These are phyloP conservation scores for Ogataea methylovora DNA, from an alignment of 805 yeast species.

Conservation along the genomic window DNA sequence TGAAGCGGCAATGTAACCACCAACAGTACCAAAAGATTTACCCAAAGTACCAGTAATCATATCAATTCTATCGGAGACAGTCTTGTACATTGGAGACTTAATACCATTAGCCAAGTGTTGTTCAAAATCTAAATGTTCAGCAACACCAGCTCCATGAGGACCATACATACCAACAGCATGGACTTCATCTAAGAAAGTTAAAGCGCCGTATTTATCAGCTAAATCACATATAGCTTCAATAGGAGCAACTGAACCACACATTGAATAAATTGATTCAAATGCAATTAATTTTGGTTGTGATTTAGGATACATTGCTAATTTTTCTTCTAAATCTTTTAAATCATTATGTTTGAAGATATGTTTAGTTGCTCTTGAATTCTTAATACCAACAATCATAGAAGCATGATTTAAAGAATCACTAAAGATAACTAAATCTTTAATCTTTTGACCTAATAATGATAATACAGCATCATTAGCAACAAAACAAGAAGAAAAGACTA, in stretches of 20 bases:
- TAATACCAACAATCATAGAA: slow-evolving; percentile 94
- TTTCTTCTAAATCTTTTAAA: slow-evolving; percentile 71
- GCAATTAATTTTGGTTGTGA: slow-evolving; percentile 93
- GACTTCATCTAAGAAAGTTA: slow-evolving; percentile 95
- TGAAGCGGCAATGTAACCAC: slow-evolving; percentile 94
- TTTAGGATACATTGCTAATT: slow-evolving; percentile 72
- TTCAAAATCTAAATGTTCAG: slow-evolving; percentile 90
- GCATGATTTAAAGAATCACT: slow-evolving; percentile 95
- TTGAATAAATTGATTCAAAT: slow-evolving; percentile 93
- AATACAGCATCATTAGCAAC: slow-evolving; percentile 96
- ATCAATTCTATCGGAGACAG: slow-evolving; percentile 85
- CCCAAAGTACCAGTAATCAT: slow-evolving; percentile 97
- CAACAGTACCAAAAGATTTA: slow-evolving; percentile 94
- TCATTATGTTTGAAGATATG: slow-evolving; percentile 91
- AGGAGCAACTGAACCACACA: slow-evolving; percentile 97
- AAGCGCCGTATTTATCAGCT: slow-evolving; percentile 96
- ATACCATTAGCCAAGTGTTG: slow-evolving; percentile 67
- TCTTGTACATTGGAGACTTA: slow-evolving; percentile 40
- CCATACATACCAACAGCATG: slow-evolving; percentile 99
- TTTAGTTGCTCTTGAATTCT: slow-evolving; percentile 81
- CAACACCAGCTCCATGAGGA: slow-evolving; percentile 99
- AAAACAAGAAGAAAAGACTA: slow-evolving; percentile 91
- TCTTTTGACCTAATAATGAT: slow-evolving; percentile 82
- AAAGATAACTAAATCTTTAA: slow-evolving; percentile 84
- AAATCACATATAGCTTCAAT: slow-evolving; percentile 87